Conservation (phyloP, 1,284 basidiomycete species). For the Pseudozyma flocculosa region DNA sequence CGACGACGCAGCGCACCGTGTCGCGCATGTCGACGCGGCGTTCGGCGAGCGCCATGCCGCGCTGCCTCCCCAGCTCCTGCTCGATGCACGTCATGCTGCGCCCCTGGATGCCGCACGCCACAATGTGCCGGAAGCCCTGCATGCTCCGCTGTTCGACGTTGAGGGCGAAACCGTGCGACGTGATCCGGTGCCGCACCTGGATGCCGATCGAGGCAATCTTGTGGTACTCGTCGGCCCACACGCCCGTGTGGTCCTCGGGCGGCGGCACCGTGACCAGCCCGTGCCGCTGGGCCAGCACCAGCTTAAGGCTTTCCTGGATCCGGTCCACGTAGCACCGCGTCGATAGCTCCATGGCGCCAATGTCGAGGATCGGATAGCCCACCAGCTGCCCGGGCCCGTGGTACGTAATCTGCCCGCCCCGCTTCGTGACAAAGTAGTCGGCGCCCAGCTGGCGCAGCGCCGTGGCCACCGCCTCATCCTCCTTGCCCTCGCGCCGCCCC, state of each 20-base stretch:
- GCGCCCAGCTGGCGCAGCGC: constrained; percentile 76
- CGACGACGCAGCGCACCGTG: neutral
- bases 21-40: no score
- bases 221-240: constrained; percentile 59
- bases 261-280: constrained; percentile 61
- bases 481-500: constrained; percentile 70
- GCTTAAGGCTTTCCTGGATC: constrained; percentile 68
- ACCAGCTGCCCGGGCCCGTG: constrained; percentile 97
- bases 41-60: no score
- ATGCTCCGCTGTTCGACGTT: constrained; percentile 79
- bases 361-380: constrained; percentile 89
- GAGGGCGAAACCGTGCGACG: constrained; percentile 90
- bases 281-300: constrained; percentile 61
- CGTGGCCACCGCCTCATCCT: constrained; percentile 64
- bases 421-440: constrained; percentile 77
- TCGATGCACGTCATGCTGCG: constrained; percentile 68
- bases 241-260: constrained; percentile 47
- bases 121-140: constrained; percentile 77
- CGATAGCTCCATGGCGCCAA: constrained; percentile 63
- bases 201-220: constrained; percentile 95
- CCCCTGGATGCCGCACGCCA: constrained; percentile 88
- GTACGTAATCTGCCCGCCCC: constrained; percentile 93
- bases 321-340: constrained; percentile 74
- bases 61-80: constrained; percentile 5
- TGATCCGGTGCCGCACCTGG: constrained; percentile 88